A percentile compares a stretch with the other conserved stretches of the same genome.
Evolutionary conservation across 2,329 filamentous ascomycete genomes (phyloP).

Genomic region (Microdochium trichocladiopsis): DNA sequence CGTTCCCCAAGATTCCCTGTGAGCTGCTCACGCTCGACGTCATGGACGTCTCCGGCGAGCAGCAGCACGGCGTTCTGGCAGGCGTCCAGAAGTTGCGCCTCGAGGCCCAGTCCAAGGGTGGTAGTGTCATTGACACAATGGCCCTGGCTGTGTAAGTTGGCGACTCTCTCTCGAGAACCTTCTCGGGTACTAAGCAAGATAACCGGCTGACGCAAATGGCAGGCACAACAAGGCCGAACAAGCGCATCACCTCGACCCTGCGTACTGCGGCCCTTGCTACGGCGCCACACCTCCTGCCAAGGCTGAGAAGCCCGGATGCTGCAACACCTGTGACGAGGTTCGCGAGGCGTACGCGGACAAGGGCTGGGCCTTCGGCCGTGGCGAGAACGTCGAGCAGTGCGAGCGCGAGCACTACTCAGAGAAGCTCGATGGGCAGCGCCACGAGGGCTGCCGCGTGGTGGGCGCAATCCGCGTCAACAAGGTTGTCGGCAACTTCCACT

Average conservation of each 20-base stretch:
- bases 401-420: slow-evolving; percentile 89
- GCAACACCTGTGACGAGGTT: slow-evolving; percentile 95
- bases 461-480: slow-evolving; percentile 94
- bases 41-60: slow-evolving; percentile 97
- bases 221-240: slow-evolving; percentile 63
- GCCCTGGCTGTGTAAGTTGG: slow-evolving; percentile 56
- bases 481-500: slow-evolving; percentile 97
- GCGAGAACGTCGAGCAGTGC: slow-evolving; percentile 92
- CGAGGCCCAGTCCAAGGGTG: slow-evolving; percentile 63
- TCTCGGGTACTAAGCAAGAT: neutral
- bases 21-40: slow-evolving; percentile 95
- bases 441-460: slow-evolving; percentile 91
- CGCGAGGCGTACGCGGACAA: slow-evolving; percentile 85
- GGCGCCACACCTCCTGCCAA: slow-evolving; percentile 68
- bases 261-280: slow-evolving; percentile 92
- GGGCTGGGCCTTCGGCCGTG: slow-evolving; percentile 90
- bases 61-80: slow-evolving; percentile 89
- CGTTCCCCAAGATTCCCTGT: slow-evolving; percentile 89
- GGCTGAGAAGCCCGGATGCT: slow-evolving; percentile 79
- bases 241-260: slow-evolving; percentile 74
- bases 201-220: slow-evolving; percentile 5
- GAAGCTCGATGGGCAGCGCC: slow-evolving; percentile 77
- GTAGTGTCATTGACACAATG: slow-evolving; percentile 64
- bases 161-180: neutral
- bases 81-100: slow-evolving; percentile 89